Base-by-base conservation (phyloP, 2,329 filamentous ascomycete genomes). In the Rutstroemia sydowiana region DNA sequence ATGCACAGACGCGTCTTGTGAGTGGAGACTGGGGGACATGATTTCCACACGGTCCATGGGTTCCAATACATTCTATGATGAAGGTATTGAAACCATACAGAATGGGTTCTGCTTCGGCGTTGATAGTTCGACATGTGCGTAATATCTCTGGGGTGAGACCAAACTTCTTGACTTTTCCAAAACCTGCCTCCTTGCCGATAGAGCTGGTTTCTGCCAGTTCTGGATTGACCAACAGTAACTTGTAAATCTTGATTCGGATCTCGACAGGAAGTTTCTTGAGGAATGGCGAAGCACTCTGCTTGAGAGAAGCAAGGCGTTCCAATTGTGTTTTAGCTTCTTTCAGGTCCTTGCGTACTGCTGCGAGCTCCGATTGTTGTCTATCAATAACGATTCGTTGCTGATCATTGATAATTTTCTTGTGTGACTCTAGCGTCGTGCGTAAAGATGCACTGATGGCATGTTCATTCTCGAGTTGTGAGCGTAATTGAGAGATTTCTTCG, bases 31-130 rank as follows among this genome's bases (percentile, higher is more conserved):
- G 50, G 11, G 50, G 50, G 2, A 41, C 16, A 28, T 52, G 47
- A 23, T 1, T 23, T 16, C 13, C n/a, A 10, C 14, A 1, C 13
- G 48, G 34, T 26, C 48, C 45, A 43, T 43, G 43, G 10, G 42
- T 48, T 18, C 53, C 44, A n/a, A 55, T 52, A 3, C 44, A 53
- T 20, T 47, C 50, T 3, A 55, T 45, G 3, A 55, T 21, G 13
- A 55, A 55, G 14, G 49, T 55, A 28, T 55, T 55, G 14, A 26
- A 48, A n/a, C 44, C 48, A 5, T 55, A 55, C 1, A 55, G 45
- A 40, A 48, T 42, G 9, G 26, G 20, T 34, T 37, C 51, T 11
- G 53, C 53, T 48, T 55, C 53, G 11, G 14, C n/a, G 16, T 31
- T 39, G 26, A 55, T 53, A n/a, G 28, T 31, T 36, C 30, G 47